A percentile compares a stretch with the other conserved stretches of the same genome.
Evolutionary conservation across 31 red algal genomes (phyloP).

Genomic region (Porphyra umbilicalis): DNA sequence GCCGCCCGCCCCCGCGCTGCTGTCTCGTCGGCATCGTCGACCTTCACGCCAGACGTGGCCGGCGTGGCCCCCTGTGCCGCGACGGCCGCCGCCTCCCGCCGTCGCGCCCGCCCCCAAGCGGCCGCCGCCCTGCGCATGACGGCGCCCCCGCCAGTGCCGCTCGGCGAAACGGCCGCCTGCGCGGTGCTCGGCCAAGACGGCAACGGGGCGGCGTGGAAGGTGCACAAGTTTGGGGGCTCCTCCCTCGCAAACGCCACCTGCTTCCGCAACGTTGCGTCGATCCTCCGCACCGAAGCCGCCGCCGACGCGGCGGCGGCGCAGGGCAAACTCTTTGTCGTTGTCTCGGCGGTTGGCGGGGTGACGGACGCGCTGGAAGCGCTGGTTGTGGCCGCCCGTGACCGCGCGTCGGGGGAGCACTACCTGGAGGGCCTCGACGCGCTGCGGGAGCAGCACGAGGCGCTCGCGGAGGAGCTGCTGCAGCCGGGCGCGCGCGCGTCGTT

Average conservation of each 20-base stretch:
- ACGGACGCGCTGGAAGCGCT: conserved; percentile 52
- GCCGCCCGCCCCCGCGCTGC: too few relatives aligned
- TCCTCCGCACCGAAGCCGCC: conserved; percentile 22
- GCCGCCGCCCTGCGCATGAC: neutral
- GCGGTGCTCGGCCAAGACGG: neutral
- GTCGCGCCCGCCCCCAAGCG: too few relatives aligned
- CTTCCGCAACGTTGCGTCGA: conserved; percentile 42
- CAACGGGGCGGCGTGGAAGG: conserved; percentile 19
- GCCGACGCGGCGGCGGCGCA: neutral
- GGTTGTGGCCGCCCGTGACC: conserved; percentile 31
- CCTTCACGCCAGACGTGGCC: too few relatives aligned
- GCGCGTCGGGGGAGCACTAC: conserved; percentile 61
- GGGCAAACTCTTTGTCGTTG: conserved; percentile 57
- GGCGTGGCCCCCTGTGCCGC: too few relatives aligned
- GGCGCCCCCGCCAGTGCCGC: neutral
- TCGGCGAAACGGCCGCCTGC: neutral
- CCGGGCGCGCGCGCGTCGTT: conserved; percentile 54
- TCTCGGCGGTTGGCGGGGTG: conserved; percentile 82
- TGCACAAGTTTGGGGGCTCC: conserved; percentile 95
- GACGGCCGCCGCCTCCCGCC: too few relatives aligned
- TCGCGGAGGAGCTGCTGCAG: conserved; percentile 49
- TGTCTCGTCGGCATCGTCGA: too few relatives aligned
- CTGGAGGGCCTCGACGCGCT: conserved; percentile 69
- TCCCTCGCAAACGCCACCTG: conserved; percentile 49
- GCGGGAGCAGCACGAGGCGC: conserved; percentile 44